phyloP scores from a whole-genome alignment of 73 alveolate species.

The Paramecium primaurelia region DNA sequence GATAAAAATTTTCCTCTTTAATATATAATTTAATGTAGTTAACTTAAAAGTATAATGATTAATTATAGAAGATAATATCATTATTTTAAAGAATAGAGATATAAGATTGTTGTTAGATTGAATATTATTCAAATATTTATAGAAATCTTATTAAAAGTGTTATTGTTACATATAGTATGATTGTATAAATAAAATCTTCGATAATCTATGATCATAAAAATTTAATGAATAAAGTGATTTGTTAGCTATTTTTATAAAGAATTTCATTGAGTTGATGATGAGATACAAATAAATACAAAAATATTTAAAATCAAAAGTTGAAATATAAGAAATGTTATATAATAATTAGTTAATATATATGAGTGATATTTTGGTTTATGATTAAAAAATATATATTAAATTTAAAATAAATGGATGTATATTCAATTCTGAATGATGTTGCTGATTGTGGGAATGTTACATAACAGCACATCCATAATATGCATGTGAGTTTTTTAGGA shows the following conservation, averaged over 20 bases:
- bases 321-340: background rate
- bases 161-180: no score
- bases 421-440: background rate
- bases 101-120: no score
- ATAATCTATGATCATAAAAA: no score
- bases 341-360: background rate
- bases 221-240: no score
- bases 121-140: no score
- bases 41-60: no score
- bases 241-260: background rate
- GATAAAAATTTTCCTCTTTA: no score
- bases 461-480: background rate
- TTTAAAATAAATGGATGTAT: conserved; percentile 15
- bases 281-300: background rate
- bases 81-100: no score
- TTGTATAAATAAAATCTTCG: no score
- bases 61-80: no score
- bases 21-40: no score
- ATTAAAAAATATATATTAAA: background rate
- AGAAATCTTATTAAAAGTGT: no score
- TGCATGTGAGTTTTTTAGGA: background rate
- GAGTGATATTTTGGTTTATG: background rate
- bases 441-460: conserved; percentile 37
- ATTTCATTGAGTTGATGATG: background rate
- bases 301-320: background rate